Evolutionary conservation across 2,329 filamentous ascomycete genomes (phyloP), one percentile per base, ranked within the genome.

Genomic region (Orbilia javanica): DNA sequence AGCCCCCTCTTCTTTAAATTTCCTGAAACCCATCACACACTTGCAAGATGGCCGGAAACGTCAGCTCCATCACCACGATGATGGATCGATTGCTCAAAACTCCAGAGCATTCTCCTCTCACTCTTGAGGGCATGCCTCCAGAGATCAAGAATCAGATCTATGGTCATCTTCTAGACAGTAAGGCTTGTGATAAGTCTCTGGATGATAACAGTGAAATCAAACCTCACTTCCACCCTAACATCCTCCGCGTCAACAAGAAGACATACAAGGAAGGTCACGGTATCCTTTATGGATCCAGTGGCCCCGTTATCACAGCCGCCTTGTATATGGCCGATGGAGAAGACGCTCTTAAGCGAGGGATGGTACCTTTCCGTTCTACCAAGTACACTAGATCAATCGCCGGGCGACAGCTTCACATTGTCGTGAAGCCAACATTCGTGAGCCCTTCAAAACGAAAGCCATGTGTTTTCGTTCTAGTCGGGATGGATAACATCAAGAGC

Each of bases 131-230:
- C 1, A 27, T 68, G 27, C 64, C 71, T 11, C 22, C 71, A 22
- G 71, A 75, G 22, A 75, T 75, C 44, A 46, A 64, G n/a, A 75
- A 75, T 15, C 44, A 75, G 55, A 75, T 75, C 18, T 75, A 75
- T 50, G 44, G 55, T 0, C 57, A 48, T 20, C 64, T 75, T 7
- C 46, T 75, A 1, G 55, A 69, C 29, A 22, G 62, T 22, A 69
- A 69, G 31, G 31, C 34, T 20, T 75, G 71, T 29, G 52, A 66
- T 22, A 50, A 53, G 36, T 34, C 63, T 4, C 11, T 39, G 29
- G 27, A 53, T 27, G 0, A 6, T 20, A 27, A 62, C 22, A 62
- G 18, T 8, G 34, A 50, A 10, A 4, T 1, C 10, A 62, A 42
- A 6, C 29, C 48, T 15, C 50, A 67, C 7, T 52, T 75, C 11